Conservation (phyloP, 2,329 filamentous ascomycete species). For the Coniochaeta hoffmannii region DNA sequence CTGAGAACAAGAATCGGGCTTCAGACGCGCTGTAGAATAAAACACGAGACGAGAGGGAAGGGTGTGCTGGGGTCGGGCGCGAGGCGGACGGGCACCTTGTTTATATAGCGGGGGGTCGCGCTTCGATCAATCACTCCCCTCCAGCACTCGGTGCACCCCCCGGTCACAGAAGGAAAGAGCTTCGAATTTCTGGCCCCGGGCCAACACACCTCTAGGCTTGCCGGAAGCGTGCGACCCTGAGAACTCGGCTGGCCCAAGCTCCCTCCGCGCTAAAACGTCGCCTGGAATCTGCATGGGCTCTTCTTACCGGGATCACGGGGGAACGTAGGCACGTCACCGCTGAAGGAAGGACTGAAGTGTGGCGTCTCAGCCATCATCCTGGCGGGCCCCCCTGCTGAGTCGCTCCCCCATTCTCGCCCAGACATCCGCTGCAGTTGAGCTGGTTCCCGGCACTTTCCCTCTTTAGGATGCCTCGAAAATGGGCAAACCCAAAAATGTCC, state of each 20-base stretch:
- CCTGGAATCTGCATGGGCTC: neutral
- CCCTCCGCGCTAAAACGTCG: neutral
- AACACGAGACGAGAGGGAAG: conserved; percentile 30
- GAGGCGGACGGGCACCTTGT: conserved; percentile 42
- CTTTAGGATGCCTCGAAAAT: conserved; percentile 9
- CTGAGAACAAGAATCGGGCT: conserved; percentile 13
- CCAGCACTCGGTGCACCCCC: neutral
- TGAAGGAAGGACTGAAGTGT: neutral
- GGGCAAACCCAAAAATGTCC: conserved; percentile 18
- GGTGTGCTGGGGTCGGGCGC: conserved; percentile 41
- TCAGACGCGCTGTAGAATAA: conserved; percentile 15
- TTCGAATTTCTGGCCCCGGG: neutral
- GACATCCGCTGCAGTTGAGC: conserved; percentile 14
- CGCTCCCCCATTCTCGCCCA: conserved; percentile 15
- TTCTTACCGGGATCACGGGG: neutral
- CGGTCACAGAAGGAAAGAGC: neutral
- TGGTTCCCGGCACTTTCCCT: neutral
- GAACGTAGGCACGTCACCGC: too few species aligned
- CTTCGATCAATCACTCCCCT: conserved; percentile 5
- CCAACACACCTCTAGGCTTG: neutral
- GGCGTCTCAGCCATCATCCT: conserved; percentile 4
- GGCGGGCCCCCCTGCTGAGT: conserved; percentile 8
- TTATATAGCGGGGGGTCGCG: conserved; percentile 47
- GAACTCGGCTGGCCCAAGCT: neutral
- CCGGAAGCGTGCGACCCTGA: neutral